Evolutionary conservation across 176 grass and related monocot genomes (phyloP), one percentile per base, ranked within the genome.

Genomic region (Phyllostachys edulis): DNA sequence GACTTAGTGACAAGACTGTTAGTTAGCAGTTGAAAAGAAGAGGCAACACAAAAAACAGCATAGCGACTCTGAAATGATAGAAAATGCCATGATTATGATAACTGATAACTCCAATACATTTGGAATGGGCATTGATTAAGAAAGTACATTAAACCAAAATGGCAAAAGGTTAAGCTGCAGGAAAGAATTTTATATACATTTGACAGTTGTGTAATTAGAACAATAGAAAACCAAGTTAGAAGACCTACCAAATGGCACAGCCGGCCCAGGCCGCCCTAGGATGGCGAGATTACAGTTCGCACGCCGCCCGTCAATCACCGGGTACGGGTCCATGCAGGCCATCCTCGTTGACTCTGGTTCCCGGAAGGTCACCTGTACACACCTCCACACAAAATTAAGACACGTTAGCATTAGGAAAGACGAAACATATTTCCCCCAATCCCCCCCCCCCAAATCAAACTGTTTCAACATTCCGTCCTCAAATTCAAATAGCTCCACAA

Each of bases 241-340:
- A 94, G 80, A 77, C 85, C 76, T 83, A 86, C 90, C 83, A 14
- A 88, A 92, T 50, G 93, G 85, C 46, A 90, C n/a, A 67, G 74
- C 82, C 50, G 90, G 82, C 6, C 82, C 90, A 83, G 93, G 82
- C 13, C 93, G 83, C 59, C 93, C 93, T 64, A 90, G 80, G 44
- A 91, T 81, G 69, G 93, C 93, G 44, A 94, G 89, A 69, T 94
- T 94, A 74, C 93, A 94, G 50, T 94, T 94, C 1, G 93, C 93
- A 5, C 88, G 87, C 26, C 93, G 47, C 26, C 93, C 93, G 1
- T 94, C 90, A 0, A 94, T 94, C 41, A 94, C 82, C 0, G 93
- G 93, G 76, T 85, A 86, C 0, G 93, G 93, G 23, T 94, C 85
- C 70, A 79, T 84, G 73, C 90, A 94, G 10, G 93, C 90, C 88